Percentiles rank a stretch among this genome's conserved stretches.
These are phyloP conservation scores for Thermothielavioides terrestris DNA, from an alignment of 495 filamentous ascomycete genomes.

Conservation along the genomic window DNA sequence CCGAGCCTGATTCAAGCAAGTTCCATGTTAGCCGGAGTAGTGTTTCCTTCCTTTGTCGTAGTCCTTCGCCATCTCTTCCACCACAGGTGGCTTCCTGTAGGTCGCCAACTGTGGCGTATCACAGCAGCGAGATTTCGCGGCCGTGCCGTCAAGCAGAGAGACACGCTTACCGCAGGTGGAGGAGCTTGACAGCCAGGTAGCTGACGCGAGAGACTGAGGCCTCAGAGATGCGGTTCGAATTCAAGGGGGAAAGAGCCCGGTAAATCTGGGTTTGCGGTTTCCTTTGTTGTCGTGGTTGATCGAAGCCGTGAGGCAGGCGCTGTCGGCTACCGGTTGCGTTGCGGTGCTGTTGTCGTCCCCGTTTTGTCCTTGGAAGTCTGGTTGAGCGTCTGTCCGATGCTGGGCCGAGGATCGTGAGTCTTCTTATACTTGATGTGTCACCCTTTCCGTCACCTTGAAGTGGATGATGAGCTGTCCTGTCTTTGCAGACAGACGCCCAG, in stretches of 20 bases:
- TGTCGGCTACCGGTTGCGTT: background rate
- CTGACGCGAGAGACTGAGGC: background rate
- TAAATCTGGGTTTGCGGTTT: background rate
- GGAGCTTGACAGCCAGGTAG: no score
- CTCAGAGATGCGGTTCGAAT: constrained; percentile 1
- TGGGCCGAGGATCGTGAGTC: background rate
- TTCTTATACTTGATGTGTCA: constrained; percentile 4
- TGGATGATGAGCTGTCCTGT: background rate
- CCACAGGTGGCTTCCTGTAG: no score
- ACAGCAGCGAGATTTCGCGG: no score
- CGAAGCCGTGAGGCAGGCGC: background rate
- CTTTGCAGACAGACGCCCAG: constrained; percentile 10
- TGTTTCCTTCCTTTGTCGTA: no score
- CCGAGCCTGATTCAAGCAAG: no score
- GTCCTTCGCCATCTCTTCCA: no score
- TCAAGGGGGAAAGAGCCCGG: background rate
- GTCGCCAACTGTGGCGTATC: no score
- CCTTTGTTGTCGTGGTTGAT: background rate
- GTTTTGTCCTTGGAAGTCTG: background rate
- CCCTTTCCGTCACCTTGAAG: background rate
- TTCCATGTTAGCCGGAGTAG: no score
- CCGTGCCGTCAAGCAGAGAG: no score
- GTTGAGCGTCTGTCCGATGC: background rate
- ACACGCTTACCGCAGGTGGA: no score
- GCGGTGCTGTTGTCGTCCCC: background rate